These are phyloP conservation scores for Jamesozyma lodderae DNA, from an alignment of 805 yeast genomes.

Conservation along the genomic window DNA sequence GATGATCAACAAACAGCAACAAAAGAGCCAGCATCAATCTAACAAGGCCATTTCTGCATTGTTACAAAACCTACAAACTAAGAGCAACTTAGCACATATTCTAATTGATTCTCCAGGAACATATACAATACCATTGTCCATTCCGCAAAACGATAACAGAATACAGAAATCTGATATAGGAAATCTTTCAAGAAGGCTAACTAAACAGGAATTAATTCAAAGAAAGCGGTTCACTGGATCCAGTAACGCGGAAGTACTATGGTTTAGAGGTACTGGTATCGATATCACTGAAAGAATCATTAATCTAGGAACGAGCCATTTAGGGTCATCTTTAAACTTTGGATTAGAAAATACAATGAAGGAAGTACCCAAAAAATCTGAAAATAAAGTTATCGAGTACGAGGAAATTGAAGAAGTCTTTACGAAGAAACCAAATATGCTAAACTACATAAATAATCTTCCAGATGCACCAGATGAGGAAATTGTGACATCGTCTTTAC, in stretches of 20 bases:
- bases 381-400: neutral
- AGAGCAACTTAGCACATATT: conserved; percentile 11
- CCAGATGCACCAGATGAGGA: no score
- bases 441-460: neutral
- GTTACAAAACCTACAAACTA: conserved; percentile 2
- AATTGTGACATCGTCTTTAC: neutral
- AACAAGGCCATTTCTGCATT: neutral
- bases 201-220: conserved; percentile 17
- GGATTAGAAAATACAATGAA: neutral
- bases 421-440: neutral
- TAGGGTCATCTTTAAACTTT: conserved; percentile 9
- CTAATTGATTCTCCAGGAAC: conserved; percentile 24
- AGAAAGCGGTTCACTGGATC: conserved; percentile 16
- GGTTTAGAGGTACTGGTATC: conserved; percentile 65
- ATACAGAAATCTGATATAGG: conserved; percentile 30
- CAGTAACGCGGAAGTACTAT: conserved; percentile 40
- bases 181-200: conserved; percentile 17
- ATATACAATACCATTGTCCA: conserved; percentile 20
- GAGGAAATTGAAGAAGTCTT: conserved; percentile 5
- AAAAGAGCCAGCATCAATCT: neutral
- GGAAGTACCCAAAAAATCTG: neutral
- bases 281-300: conserved; percentile 35
- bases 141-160: conserved; percentile 25
- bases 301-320: conserved; percentile 17
- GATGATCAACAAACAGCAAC: conserved; percentile 3